A percentile compares a stretch with the other conserved stretches of the same genome.
These are phyloP conservation scores for Neoboletus subvelutipes DNA, from an alignment of 768 basidiomycete genomes.

Conservation along the genomic window DNA sequence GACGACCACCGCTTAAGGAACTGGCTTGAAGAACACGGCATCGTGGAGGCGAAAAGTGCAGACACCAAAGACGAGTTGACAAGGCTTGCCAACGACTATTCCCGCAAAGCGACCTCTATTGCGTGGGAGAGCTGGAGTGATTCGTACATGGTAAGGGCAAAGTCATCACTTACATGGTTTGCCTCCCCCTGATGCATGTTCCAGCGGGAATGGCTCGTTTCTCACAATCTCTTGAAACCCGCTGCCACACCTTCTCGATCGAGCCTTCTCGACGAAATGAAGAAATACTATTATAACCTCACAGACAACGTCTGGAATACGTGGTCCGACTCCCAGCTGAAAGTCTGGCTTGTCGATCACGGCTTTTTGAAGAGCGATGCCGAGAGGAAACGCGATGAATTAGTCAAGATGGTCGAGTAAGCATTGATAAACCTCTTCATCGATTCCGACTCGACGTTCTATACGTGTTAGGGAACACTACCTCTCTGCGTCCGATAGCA, in stretches of 20 bases:
- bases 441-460: not conserved
- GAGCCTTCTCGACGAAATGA: slow-evolving; percentile 64
- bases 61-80: slow-evolving; percentile 64
- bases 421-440: slow-evolving; percentile 17
- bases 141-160: slow-evolving; percentile 64
- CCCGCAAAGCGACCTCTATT: slow-evolving; percentile 59
- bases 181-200: not conserved
- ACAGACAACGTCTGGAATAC: slow-evolving; percentile 55
- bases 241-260: slow-evolving; percentile 51
- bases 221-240: slow-evolving; percentile 70
- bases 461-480: slow-evolving; percentile 60
- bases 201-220: slow-evolving; percentile 81
- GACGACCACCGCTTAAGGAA: slow-evolving; percentile 69
- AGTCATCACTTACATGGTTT: not conserved
- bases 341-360: slow-evolving; percentile 76
- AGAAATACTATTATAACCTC: slow-evolving; percentile 70
- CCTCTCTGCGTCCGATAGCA: slow-evolving; percentile 51
- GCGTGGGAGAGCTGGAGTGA: slow-evolving; percentile 87
- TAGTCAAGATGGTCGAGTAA: slow-evolving; percentile 69
- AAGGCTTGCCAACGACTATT: slow-evolving; percentile 64
- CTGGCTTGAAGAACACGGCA: slow-evolving; percentile 75
- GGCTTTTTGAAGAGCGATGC: slow-evolving; percentile 70
- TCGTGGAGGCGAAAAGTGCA: slow-evolving; percentile 58
- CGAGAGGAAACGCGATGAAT: slow-evolving; percentile 67
- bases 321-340: slow-evolving; percentile 80